Evolutionary conservation across 1,284 basidiomycete genomes (phyloP).

Genomic region (Taiwanofungus camphoratus): DNA sequence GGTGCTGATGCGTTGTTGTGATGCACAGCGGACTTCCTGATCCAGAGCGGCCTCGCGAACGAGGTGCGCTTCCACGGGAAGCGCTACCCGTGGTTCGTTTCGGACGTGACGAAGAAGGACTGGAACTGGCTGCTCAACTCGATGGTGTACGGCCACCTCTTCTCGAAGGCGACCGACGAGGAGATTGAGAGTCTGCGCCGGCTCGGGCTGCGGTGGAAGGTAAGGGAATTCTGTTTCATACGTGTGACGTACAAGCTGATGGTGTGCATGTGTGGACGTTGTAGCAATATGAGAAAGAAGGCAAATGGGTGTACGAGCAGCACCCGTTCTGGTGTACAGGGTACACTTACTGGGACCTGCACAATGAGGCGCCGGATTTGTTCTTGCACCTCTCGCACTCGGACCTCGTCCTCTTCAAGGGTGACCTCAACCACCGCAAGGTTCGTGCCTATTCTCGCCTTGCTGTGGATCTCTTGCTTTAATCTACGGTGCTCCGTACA

Average conservation of each 20-base stretch:
- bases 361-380: constrained; percentile 86
- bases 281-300: constrained; percentile 88
- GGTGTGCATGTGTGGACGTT: neutral
- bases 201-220: constrained; percentile 90
- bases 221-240: constrained; percentile 20
- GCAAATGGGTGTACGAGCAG: constrained; percentile 94
- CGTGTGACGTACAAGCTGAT: neutral
- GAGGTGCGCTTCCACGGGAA: constrained; percentile 93
- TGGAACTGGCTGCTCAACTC: constrained; percentile 93
- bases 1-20: neutral
- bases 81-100: constrained; percentile 89
- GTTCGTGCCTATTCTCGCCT: constrained; percentile 11
- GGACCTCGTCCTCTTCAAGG: constrained; percentile 95
- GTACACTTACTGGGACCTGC: constrained; percentile 93
- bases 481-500: constrained; percentile 2
- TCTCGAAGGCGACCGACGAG: constrained; percentile 73
- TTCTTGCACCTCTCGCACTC: constrained; percentile 90
- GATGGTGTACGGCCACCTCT: constrained; percentile 85
- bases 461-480: constrained; percentile 32
- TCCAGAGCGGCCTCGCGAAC: constrained; percentile 85
- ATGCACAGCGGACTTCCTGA: constrained; percentile 72
- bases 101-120: constrained; percentile 95
- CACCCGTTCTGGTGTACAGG: constrained; percentile 97
- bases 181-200: constrained; percentile 80
- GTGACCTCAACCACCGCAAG: constrained; percentile 72